Evolutionary conservation across 208 protist species (phyloP).

Genomic region (Naegleria fowleri): DNA sequence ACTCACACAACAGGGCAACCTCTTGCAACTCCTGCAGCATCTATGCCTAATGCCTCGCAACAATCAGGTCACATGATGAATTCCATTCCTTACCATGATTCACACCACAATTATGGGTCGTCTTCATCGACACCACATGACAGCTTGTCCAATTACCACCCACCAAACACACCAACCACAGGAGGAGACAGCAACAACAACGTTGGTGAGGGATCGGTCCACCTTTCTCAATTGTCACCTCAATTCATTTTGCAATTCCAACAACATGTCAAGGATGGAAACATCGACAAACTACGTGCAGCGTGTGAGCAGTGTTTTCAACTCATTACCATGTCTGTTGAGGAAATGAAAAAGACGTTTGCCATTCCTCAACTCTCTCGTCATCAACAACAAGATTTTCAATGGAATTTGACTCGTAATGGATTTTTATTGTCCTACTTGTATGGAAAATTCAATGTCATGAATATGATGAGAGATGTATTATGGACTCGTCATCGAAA

Average conservation of each 20-base stretch:
- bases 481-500: background rate
- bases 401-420: background rate
- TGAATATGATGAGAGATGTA: background rate
- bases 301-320: background rate
- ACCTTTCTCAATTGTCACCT: background rate
- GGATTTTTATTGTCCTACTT: background rate
- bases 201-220: background rate
- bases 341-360: background rate
- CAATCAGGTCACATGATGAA: too few species aligned
- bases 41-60: too few species aligned
- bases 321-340: background rate
- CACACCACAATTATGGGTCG: too few species aligned
- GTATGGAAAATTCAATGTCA: background rate
- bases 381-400: background rate
- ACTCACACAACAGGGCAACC: too few species aligned
- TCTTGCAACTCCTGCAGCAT: too few species aligned
- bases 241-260: background rate
- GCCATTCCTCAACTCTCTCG: background rate
- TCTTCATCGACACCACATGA: too few species aligned
- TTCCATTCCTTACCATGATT: too few species aligned
- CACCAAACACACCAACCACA: background rate
- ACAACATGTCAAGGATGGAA: background rate
- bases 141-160: too few species aligned
- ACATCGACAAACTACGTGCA: background rate
- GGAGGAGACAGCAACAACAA: background rate